Evolutionary conservation across 768 basidiomycete species (phyloP).

Genomic region (Porpolomopsis calyptriformis): DNA sequence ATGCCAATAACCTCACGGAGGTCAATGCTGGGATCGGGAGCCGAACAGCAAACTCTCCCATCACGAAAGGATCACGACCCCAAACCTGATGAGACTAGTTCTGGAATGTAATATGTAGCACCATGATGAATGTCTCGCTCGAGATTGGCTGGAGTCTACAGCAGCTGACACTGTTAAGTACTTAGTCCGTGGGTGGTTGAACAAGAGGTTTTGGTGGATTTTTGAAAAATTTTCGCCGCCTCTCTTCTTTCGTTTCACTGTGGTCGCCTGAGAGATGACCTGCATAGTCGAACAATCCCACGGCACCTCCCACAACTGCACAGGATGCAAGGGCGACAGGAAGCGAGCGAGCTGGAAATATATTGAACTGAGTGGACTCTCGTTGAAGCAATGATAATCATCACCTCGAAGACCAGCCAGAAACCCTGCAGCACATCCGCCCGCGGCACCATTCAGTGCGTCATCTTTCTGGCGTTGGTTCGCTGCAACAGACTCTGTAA

Average conservation of each 20-base stretch:
- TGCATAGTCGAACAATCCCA: conserved; percentile 75
- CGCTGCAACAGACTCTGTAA: conserved; percentile 70
- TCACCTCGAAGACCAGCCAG: conserved; percentile 75
- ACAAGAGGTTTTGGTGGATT: conserved; percentile 36
- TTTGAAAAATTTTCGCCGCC: conserved; percentile 78
- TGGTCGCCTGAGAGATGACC: conserved; percentile 48
- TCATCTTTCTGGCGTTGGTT: conserved; percentile 76
- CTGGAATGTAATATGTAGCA: no score
- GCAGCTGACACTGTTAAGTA: background rate
- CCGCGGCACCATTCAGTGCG: conserved; percentile 70
- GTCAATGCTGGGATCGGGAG: conserved; percentile 1
- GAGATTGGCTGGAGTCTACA: no score
- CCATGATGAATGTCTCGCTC: no score
- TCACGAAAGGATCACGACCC: background rate
- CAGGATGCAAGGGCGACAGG: conserved; percentile 76
- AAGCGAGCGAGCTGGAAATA: conserved; percentile 60
- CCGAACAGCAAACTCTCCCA: background rate
- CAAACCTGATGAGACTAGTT: background rate
- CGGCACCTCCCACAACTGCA: conserved; percentile 62
- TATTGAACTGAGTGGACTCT: conserved; percentile 5
- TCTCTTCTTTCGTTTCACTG: conserved; percentile 47
- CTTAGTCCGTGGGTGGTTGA: conserved; percentile 12
- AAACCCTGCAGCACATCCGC: conserved; percentile 90
- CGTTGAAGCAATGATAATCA: background rate
- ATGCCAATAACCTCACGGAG: background rate